Conservation (phyloP, 2,329 filamentous ascomycete species). For the Trichoderma asperellum region DNA sequence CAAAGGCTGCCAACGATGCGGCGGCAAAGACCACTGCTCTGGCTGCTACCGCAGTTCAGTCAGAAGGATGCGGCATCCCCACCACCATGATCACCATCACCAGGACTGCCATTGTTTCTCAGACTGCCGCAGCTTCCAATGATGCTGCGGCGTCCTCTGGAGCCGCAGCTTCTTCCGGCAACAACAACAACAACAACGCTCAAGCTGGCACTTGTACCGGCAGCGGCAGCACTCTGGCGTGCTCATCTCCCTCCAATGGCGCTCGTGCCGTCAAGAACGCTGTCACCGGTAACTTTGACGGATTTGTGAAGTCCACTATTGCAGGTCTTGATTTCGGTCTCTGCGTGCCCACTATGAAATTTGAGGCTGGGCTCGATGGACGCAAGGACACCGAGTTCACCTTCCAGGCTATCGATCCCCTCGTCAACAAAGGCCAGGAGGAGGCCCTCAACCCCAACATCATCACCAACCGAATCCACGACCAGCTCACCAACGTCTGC, state of each 20-base stretch:
- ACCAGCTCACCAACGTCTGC: slow-evolving; percentile 19
- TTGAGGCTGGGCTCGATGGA: slow-evolving; percentile 15
- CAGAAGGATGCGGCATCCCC: neutral
- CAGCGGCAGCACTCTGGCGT: slow-evolving; percentile 1
- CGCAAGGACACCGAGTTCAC: slow-evolving; percentile 14
- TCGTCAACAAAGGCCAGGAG: slow-evolving; percentile 18
- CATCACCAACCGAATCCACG: slow-evolving; percentile 22
- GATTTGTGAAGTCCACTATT: slow-evolving; percentile 6
- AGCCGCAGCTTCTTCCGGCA: neutral
- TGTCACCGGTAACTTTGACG: slow-evolving; percentile 21
- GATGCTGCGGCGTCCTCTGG: neutral
- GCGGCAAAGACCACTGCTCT: neutral
- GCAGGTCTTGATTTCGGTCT: slow-evolving; percentile 12
- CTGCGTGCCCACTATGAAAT: slow-evolving; percentile 18
- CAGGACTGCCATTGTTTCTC: slow-evolving; percentile 7
- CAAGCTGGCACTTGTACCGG: slow-evolving; percentile 6
- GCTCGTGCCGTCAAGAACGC: slow-evolving; percentile 13
- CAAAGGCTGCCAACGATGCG: neutral
- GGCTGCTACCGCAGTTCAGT: neutral
- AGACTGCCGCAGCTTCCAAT: neutral
- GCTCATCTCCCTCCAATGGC: neutral
- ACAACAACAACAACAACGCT: neutral
- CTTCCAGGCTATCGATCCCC: slow-evolving; percentile 15
- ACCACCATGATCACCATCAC: slow-evolving; percentile 18
- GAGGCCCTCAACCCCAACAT: slow-evolving; percentile 23